Base-by-base conservation (phyloP, 1,284 basidiomycete genomes). In the Ustilago trichophora region DNA sequence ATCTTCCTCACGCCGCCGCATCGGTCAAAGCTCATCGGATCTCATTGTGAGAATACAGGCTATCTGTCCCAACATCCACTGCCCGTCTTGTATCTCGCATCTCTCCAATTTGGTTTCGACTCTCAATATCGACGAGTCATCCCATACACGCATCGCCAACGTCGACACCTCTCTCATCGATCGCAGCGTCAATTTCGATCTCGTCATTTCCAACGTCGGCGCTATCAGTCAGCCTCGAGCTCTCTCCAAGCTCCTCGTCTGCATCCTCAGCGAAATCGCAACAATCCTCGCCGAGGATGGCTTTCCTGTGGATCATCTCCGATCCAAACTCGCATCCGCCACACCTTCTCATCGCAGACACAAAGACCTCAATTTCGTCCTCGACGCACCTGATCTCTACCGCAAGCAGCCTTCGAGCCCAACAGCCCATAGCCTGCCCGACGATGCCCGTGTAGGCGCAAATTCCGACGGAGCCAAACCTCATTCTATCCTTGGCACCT, bases 81-180 rank as follows among this genome's bases (percentile, higher is more conserved):
- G 83, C 58, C 83, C 83, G 8, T 82, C 81, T 8, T 84, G 83
- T 72, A 79, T 82, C 44, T 77, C 80, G 2, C 65, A 78, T 34
- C 82, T 84, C 67, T 62, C 57, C 8, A 34, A 38, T 15, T 76
- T 83, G 15, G 71, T 83, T 19, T 42, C 73, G 10, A 40, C 55
- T 24, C 48, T 62, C 56, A 8, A 44, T n/a, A 27, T 64, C 60
- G 9, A 53, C 18, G 24, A 44, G 21, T 24, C 45, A 25, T n/a
- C 49, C 32, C 16, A 44, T 10, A 10, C 58, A 16, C 25, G 35
- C 37, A 31, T 73, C 34, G 38, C 35, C 8, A 60, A 78, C 48
- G 65, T 82, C 10, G 58, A 73, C 35, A 75, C 83, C 26, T 81
- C 81, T 5, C 75, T 82, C 21, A 75, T 83, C 25, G 77, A 77